These are phyloP conservation scores for Agaricus blazei DNA, from an alignment of 768 basidiomycete genomes.

Conservation along the genomic window DNA sequence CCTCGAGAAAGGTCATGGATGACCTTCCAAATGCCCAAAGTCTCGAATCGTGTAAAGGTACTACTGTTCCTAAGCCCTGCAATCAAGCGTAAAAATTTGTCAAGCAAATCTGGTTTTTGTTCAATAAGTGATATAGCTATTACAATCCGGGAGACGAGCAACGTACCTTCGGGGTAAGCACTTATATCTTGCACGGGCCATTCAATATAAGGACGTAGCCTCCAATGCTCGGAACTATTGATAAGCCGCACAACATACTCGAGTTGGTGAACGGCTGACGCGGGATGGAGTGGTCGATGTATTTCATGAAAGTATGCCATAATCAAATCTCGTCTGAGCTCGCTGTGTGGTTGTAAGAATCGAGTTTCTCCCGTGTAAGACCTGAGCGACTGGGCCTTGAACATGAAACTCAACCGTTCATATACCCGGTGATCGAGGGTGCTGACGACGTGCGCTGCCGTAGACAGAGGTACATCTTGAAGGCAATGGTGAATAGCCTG, in stretches of 20 bases:
- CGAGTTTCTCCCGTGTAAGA: conserved; percentile 3
- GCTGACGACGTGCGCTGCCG: conserved; percentile 1
- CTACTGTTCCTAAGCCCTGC: not conserved
- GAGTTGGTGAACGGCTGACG: not conserved
- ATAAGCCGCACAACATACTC: conserved; percentile 1
- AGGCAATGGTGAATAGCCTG: not conserved
- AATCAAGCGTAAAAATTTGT: not conserved
- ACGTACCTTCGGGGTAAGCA: not conserved
- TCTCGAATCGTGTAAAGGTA: conserved; percentile 1
- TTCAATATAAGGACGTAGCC: conserved; percentile 1
- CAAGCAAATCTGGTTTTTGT: not conserved
- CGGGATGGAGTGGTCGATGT: not conserved
- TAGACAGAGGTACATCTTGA: not conserved
- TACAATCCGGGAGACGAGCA: not conserved
- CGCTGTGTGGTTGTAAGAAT: conserved; percentile 4
- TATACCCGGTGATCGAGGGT: not conserved
- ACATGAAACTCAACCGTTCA: not conserved
- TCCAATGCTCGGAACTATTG: not conserved
- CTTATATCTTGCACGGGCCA: conserved; percentile 2
- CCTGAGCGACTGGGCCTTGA: not conserved
- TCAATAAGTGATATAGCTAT: not conserved
- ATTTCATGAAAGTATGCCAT: conserved; percentile 4
- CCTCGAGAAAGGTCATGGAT: not conserved
- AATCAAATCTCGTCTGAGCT: conserved; percentile 2
- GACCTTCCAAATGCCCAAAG: conserved; percentile 3